Evolutionary conservation across 805 yeast genomes (phyloP).

Genomic region (Clavispora fructus): DNA sequence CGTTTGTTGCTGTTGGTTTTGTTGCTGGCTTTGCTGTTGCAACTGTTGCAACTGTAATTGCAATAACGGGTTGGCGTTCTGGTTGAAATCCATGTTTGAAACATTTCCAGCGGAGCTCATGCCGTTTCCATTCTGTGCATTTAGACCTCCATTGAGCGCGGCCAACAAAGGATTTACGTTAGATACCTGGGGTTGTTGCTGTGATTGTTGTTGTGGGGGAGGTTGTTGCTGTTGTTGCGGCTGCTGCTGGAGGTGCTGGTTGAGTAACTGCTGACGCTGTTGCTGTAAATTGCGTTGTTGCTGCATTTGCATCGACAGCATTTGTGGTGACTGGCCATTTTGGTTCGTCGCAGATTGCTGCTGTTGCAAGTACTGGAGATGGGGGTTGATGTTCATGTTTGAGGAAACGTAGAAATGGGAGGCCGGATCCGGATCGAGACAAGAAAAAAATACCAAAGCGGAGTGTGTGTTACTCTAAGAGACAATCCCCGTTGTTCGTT

Average conservation of each 20-base stretch:
- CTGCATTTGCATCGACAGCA: conserved; percentile 25
- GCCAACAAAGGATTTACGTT: conserved; percentile 32
- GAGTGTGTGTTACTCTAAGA: not conserved
- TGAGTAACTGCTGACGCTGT: conserved; percentile 29
- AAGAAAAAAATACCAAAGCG: not conserved
- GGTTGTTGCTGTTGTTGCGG: conserved; percentile 14
- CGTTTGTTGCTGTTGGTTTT: conserved; percentile 15
- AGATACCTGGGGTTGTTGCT: not conserved
- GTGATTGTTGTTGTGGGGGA: conserved; percentile 12
- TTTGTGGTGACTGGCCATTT: conserved; percentile 29
- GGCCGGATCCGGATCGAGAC: not conserved
- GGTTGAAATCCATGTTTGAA: conserved; percentile 8
- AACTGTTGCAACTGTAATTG: conserved; percentile 26
- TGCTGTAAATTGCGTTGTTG: conserved; percentile 26
- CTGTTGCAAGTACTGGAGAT: conserved; percentile 38
- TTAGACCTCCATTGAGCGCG: conserved; percentile 25
- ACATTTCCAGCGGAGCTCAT: conserved; percentile 7
- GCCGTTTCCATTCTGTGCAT: conserved; percentile 3
- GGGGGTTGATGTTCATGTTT: conserved; percentile 38
- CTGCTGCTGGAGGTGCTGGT: conserved; percentile 29
- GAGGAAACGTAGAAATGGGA: not conserved
- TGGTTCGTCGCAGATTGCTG: conserved; percentile 21
- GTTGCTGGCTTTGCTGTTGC: conserved; percentile 18
- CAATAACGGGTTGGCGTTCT: conserved; percentile 22
- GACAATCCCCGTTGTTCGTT: not conserved